Percentiles rank a stretch among this genome's conserved stretches.
These are phyloP conservation scores for Rhodotorula sp. DNA, from an alignment of 1,284 basidiomycete species.

Conservation along the genomic window DNA sequence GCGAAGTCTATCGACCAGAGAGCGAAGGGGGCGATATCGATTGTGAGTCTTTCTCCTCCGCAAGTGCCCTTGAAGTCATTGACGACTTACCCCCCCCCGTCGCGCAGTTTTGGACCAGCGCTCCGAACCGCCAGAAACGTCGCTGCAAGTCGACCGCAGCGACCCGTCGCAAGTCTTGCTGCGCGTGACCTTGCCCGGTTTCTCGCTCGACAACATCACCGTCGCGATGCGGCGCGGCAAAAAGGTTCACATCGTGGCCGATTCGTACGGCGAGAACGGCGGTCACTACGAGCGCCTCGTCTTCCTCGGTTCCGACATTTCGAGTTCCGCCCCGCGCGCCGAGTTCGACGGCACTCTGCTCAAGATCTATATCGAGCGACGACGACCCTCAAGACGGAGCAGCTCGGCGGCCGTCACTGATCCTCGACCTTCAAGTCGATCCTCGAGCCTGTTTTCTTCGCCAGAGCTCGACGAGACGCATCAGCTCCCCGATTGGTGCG, in stretches of 20 bases:
- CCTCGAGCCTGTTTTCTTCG: conserved; percentile 9
- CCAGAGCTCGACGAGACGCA: conserved; percentile 3
- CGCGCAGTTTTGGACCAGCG: conserved; percentile 37
- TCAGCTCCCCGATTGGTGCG: conserved; percentile 1
- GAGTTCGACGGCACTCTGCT: conserved; percentile 38
- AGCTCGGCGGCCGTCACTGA: conserved; percentile 1
- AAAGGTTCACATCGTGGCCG: conserved; percentile 41
- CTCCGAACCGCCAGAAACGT: conserved; percentile 33
- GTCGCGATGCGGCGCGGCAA: conserved; percentile 38
- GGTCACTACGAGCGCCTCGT: conserved; percentile 61
- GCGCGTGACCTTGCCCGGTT: conserved; percentile 34
- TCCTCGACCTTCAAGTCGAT: not conserved
- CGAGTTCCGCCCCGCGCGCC: conserved; percentile 27
- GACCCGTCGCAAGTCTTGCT: conserved; percentile 29
- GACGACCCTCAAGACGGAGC: conserved; percentile 5
- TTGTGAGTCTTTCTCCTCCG: conserved; percentile 8
- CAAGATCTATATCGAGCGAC: conserved; percentile 43
- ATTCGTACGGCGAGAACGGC: conserved; percentile 35
- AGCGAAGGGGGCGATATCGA: conserved; percentile 18
- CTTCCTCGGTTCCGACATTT: conserved; percentile 66
- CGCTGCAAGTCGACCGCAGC: conserved; percentile 29
- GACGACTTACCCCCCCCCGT: too few species aligned
- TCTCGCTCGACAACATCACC: conserved; percentile 42
- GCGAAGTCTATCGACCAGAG: conserved; percentile 31
- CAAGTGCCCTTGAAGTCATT: not conserved